Evolutionary conservation across 2,329 filamentous ascomycete species (phyloP).

Genomic region (Exophiala xenobiotica): DNA sequence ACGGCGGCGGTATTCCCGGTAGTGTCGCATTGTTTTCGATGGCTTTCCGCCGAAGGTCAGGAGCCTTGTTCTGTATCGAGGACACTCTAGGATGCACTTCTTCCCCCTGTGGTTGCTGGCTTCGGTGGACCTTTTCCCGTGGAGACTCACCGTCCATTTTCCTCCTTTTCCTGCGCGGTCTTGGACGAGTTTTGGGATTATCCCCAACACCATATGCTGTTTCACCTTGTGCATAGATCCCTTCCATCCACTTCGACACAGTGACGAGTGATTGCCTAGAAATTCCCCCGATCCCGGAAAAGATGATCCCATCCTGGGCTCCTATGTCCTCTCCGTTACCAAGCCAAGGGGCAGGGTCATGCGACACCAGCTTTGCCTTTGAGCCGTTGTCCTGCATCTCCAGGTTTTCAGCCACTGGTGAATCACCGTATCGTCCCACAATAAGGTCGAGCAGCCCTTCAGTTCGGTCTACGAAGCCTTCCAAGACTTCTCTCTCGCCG

Average conservation of each 20-base stretch:
- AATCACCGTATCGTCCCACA: constrained; percentile 78
- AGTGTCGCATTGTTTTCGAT: constrained; percentile 29
- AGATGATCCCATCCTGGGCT: constrained; percentile 79
- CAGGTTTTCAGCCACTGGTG: constrained; percentile 35
- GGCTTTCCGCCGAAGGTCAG: constrained; percentile 23
- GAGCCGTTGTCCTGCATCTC: constrained; percentile 28
- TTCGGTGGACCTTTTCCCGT: not conserved
- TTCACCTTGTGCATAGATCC: constrained; percentile 79
- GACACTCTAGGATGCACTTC: constrained; percentile 10
- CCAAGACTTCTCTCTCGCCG: constrained; percentile 87
- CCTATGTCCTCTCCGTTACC: constrained; percentile 67
- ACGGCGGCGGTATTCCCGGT: constrained; percentile 46
- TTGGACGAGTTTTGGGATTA: constrained; percentile 68
- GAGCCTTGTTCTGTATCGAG: constrained; percentile 7
- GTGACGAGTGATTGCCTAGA: constrained; percentile 69
- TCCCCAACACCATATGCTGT: constrained; percentile 82
- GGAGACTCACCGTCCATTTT: constrained; percentile 32
- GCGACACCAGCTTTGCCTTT: constrained; percentile 28
- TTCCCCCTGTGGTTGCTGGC: not conserved
- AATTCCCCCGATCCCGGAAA: constrained; percentile 74
- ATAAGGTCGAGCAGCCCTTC: constrained; percentile 85
- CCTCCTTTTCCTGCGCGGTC: constrained; percentile 37
- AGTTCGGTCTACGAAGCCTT: constrained; percentile 76
- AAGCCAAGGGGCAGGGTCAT: constrained; percentile 62
- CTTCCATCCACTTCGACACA: constrained; percentile 82